phyloP scores from a whole-genome alignment of 2,329 filamentous ascomycete species.

The Akanthomyces uredinophilus region DNA sequence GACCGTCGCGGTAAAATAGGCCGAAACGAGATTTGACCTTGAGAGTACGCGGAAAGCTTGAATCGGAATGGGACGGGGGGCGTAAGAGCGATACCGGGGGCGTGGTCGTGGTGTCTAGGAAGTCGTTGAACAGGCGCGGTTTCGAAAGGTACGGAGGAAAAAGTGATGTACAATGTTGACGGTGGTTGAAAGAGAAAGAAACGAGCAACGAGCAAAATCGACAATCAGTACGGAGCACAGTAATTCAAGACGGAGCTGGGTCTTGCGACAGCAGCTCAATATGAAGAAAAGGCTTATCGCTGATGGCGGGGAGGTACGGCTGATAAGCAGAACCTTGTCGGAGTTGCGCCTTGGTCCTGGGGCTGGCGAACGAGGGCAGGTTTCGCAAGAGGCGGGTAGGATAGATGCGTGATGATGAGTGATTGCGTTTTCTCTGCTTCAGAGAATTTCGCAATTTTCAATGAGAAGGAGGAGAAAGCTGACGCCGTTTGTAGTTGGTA shows the following conservation, averaged over 20 bases:
- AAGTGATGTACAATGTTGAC: not conserved
- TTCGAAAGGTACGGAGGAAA: not conserved
- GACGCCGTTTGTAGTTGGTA: not conserved
- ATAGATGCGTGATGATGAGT: not conserved
- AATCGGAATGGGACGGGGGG: conserved; percentile 6
- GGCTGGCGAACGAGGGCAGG: not conserved
- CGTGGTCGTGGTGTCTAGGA: not conserved
- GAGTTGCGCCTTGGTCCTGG: not conserved
- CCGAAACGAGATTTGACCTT: conserved; percentile 6
- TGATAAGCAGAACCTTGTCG: conserved; percentile 12
- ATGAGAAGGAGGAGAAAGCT: not conserved
- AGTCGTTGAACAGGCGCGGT: not conserved
- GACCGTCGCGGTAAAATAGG: conserved; percentile 1
- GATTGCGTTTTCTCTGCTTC: not conserved
- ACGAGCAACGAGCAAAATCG: not conserved
- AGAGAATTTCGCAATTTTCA: not conserved
- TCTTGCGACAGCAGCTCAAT: conserved; percentile 1
- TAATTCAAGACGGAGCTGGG: not conserved
- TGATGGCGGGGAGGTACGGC: conserved; percentile 11
- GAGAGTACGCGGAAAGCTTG: conserved; percentile 5
- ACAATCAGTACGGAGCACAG: not conserved
- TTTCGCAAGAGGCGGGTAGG: not conserved
- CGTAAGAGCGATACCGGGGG: conserved; percentile 9
- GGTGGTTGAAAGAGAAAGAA: conserved; percentile 2
- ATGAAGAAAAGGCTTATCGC: conserved; percentile 5